phyloP scores from a whole-genome alignment of 2,329 filamentous ascomycete genomes.

The Trichoderma breve region DNA sequence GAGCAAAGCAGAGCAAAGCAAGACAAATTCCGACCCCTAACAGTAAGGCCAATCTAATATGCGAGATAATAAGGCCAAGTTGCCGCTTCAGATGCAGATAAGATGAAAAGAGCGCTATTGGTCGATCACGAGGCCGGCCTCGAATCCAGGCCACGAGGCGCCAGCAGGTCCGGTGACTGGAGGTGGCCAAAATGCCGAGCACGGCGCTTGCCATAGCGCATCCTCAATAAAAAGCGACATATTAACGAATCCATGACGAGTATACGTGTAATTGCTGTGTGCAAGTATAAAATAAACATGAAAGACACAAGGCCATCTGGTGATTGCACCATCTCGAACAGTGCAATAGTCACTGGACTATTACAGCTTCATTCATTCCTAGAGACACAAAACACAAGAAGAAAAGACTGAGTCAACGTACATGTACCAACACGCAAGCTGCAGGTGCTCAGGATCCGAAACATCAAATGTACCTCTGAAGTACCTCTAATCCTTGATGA shows the following conservation, averaged over 20 bases:
- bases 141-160: conserved; percentile 18
- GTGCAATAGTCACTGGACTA: background rate
- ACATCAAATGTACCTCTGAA: background rate
- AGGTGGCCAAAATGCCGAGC: background rate
- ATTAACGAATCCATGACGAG: background rate
- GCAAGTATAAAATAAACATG: background rate
- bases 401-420: background rate
- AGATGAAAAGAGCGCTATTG: conserved; percentile 15
- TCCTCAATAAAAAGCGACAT: background rate
- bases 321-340: background rate
- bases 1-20: background rate
- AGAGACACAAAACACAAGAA: background rate
- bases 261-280: background rate
- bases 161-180: conserved; percentile 16
- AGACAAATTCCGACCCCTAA: background rate
- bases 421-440: conserved; percentile 4
- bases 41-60: background rate
- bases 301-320: background rate
- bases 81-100: background rate
- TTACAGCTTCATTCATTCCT: background rate
- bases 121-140: conserved; percentile 18
- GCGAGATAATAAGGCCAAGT: conserved; percentile 2
- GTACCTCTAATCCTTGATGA: background rate
- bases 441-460: background rate
- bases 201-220: background rate